Percentiles rank a stretch among this genome's conserved stretches.
These are phyloP conservation scores for Venturia carpophila DNA, from an alignment of 2,329 filamentous ascomycete genomes.

Conservation along the genomic window DNA sequence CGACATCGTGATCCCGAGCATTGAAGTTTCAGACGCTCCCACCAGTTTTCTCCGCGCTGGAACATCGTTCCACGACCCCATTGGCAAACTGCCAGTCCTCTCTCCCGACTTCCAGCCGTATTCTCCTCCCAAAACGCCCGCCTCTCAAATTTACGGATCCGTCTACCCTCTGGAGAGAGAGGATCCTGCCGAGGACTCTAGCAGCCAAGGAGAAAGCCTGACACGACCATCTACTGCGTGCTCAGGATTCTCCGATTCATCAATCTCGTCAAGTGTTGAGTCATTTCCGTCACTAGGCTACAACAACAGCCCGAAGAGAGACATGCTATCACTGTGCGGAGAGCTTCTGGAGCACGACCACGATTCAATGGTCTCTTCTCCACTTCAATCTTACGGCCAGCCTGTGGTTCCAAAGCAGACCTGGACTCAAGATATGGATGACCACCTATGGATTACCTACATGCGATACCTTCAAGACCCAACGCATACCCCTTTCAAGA, in stretches of 20 bases:
- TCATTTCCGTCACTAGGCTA: conserved; percentile 49
- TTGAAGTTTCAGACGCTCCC: conserved; percentile 39
- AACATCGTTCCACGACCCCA: neutral
- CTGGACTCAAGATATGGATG: conserved; percentile 58
- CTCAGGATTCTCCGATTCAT: conserved; percentile 55
- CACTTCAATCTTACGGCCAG: conserved; percentile 25
- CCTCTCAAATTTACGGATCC: conserved; percentile 29
- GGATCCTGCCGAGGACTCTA: conserved; percentile 13
- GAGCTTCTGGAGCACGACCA: conserved; percentile 19
- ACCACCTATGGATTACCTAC: conserved; percentile 59
- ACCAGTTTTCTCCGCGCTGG: neutral
- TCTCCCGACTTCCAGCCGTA: conserved; percentile 21
- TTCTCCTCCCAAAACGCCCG: conserved; percentile 44
- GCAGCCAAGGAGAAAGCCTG: conserved; percentile 36
- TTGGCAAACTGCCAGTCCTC: neutral
- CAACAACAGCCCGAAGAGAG: conserved; percentile 49
- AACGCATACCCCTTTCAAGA: conserved; percentile 59
- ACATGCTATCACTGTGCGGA: conserved; percentile 49
- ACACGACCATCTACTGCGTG: conserved; percentile 50
- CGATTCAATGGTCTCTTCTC: conserved; percentile 23
- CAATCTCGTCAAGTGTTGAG: conserved; percentile 49
- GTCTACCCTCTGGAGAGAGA: conserved; percentile 14
- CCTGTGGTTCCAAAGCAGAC: conserved; percentile 24
- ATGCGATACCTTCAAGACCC: conserved; percentile 59
- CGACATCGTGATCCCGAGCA: conserved; percentile 39